Conservation (phyloP, 2,329 filamentous ascomycete genomes). For the Aotearoamyces nothofagi region DNA sequence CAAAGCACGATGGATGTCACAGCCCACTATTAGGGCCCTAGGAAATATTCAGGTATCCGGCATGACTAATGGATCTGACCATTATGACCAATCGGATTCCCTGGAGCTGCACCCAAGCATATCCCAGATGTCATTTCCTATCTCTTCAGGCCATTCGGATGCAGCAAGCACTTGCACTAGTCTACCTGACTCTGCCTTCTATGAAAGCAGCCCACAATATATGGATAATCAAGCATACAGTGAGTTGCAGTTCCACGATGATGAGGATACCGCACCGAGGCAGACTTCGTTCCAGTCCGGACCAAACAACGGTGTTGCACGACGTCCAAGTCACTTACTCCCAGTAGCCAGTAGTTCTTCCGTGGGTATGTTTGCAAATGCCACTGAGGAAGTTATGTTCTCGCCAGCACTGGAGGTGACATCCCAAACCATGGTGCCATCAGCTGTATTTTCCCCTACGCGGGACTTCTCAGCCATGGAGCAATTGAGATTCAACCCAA, state of each 20-base stretch:
- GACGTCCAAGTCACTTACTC: slow-evolving; percentile 6
- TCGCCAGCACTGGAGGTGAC: not conserved
- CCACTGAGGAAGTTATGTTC: slow-evolving; percentile 1
- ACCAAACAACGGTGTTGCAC: too few relatives aligned
- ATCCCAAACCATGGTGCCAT: not conserved
- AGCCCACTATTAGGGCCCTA: not conserved
- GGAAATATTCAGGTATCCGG: slow-evolving; percentile 4
- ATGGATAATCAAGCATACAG: slow-evolving; percentile 16
- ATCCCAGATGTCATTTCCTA: slow-evolving; percentile 16
- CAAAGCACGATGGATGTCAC: slow-evolving; percentile 1
- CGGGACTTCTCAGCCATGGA: too few relatives aligned
- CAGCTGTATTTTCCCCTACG: too few relatives aligned
- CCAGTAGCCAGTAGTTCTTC: slow-evolving; percentile 8
- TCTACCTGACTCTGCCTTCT: slow-evolving; percentile 14
- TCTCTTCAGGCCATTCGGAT: slow-evolving; percentile 18
- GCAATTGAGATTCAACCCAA: too few relatives aligned
- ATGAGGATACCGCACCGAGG: slow-evolving; percentile 12
- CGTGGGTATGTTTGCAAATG: slow-evolving; percentile 1
- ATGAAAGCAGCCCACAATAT: slow-evolving; percentile 13
- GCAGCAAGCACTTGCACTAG: slow-evolving; percentile 17
- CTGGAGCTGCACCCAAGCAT: slow-evolving; percentile 13
- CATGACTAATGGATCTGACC: slow-evolving; percentile 11
- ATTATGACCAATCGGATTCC: slow-evolving; percentile 16
- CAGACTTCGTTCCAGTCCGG: slow-evolving; percentile 11
- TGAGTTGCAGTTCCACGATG: slow-evolving; percentile 12